phyloP scores from a whole-genome alignment of 106 monocot species.

The Phalaenopsis aphrodite region DNA sequence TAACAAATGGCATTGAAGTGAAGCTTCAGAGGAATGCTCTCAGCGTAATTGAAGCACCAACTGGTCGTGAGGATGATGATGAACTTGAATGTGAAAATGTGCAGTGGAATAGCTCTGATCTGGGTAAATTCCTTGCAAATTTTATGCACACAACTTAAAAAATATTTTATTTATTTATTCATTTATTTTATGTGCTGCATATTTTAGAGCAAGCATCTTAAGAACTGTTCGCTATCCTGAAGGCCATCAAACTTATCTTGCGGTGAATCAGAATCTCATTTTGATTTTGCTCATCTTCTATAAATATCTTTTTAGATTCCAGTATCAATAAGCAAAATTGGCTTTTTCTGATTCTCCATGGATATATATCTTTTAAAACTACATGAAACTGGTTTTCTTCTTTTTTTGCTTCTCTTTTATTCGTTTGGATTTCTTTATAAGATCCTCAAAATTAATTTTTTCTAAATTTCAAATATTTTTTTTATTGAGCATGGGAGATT shows the following conservation, averaged over 20 bases:
- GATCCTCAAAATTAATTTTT: neutral
- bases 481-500: neutral
- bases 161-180: too few species aligned
- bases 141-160: neutral
- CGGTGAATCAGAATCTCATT: neutral
- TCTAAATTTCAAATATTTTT: neutral
- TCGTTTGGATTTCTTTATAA: neutral
- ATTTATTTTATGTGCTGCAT: neutral
- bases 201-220: neutral
- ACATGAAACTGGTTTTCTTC: neutral
- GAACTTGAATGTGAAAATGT: conserved; percentile 41
- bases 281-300: neutral
- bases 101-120: conserved; percentile 27
- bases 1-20: conserved; percentile 45
- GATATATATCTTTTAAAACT: neutral
- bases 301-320: neutral
- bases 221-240: neutral
- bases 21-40: conserved; percentile 49
- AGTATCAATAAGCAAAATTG: neutral
- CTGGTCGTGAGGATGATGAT: conserved; percentile 34
- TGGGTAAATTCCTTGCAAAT: conserved; percentile 19
- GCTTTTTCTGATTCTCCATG: too few species aligned
- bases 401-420: neutral
- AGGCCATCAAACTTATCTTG: neutral
- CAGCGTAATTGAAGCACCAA: conserved; percentile 42